A percentile compares a stretch with the other conserved stretches of the same genome.
These are phyloP conservation scores for Sordariomycetes sp. DNA, from an alignment of 2,329 filamentous ascomycete genomes.

Conservation along the genomic window DNA sequence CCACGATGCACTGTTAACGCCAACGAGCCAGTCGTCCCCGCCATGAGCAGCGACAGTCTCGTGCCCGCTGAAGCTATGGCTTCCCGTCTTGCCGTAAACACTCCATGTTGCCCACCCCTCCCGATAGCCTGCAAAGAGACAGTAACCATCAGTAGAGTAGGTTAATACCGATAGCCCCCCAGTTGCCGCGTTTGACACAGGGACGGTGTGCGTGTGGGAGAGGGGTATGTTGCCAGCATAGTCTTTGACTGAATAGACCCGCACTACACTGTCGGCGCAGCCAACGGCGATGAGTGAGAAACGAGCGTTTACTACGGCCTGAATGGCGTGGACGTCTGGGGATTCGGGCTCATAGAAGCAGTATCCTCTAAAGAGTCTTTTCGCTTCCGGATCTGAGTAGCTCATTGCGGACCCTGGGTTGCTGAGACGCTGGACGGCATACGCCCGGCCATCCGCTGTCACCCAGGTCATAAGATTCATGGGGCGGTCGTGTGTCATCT, in stretches of 20 bases:
- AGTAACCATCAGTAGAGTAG: constrained; percentile 94
- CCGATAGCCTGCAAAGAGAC: constrained; percentile 85
- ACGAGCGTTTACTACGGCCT: constrained; percentile 78
- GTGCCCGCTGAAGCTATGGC: constrained; percentile 69
- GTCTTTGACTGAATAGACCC: constrained; percentile 86
- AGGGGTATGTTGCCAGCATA: constrained; percentile 85
- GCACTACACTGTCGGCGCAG: constrained; percentile 64
- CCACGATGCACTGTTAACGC: constrained; percentile 70
- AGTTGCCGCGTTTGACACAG: constrained; percentile 52
- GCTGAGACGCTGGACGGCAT: constrained; percentile 69
- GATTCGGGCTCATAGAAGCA: constrained; percentile 70
- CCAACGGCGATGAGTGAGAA: constrained; percentile 89
- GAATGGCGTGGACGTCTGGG: constrained; percentile 47
- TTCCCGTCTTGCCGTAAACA: constrained; percentile 84
- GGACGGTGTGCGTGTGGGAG: constrained; percentile 64
- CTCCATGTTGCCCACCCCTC: constrained; percentile 95
- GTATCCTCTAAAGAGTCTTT: constrained; percentile 73
- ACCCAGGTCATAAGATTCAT: constrained; percentile 96
- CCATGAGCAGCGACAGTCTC: constrained; percentile 49
- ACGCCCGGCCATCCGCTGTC: constrained; percentile 74
- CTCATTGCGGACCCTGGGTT: constrained; percentile 22
- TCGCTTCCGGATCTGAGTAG: constrained; percentile 16
- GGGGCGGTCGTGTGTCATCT: constrained; percentile 88
- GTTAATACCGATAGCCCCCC: constrained; percentile 61
- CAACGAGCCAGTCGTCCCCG: constrained; percentile 72